Evolutionary conservation across 371 early-diverging fungal genomes (phyloP).

Genomic region (Sporodiniella umbellata): DNA sequence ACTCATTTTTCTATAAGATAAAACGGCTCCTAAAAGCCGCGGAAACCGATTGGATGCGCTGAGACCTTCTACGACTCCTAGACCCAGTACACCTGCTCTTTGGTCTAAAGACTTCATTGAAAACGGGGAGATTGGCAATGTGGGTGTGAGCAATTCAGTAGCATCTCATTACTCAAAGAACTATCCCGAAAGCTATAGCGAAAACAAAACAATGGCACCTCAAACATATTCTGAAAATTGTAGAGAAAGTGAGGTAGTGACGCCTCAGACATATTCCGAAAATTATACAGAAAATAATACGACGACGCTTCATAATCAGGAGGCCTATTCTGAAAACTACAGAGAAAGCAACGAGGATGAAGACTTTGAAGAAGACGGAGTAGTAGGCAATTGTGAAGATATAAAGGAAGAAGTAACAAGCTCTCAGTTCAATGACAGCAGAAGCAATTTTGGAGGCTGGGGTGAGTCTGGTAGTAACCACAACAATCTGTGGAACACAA

Average conservation of each 20-base stretch:
- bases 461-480: background rate
- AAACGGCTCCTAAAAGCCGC: background rate
- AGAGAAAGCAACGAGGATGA: background rate
- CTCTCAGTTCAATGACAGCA: background rate
- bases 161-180: too few species aligned
- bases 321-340: background rate
- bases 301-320: too few species aligned
- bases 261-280: too few species aligned
- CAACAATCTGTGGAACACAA: background rate
- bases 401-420: background rate
- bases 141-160: background rate
- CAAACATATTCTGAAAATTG: too few species aligned
- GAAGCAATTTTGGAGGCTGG: background rate
- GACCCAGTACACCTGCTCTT: constrained; percentile 18
- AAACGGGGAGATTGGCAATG: background rate
- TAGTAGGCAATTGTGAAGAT: background rate
- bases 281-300: too few species aligned
- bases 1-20: background rate
- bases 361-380: background rate
- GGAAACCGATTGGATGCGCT: background rate
- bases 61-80: background rate
- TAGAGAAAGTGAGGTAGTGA: too few species aligned
- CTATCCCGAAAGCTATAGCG: too few species aligned
- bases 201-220: too few species aligned
- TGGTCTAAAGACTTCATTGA: constrained; percentile 10